A percentile compares a stretch with the other conserved stretches of the same genome.
phyloP scores from a whole-genome alignment of 441 rosid species.

The Adansonia gregorii region DNA sequence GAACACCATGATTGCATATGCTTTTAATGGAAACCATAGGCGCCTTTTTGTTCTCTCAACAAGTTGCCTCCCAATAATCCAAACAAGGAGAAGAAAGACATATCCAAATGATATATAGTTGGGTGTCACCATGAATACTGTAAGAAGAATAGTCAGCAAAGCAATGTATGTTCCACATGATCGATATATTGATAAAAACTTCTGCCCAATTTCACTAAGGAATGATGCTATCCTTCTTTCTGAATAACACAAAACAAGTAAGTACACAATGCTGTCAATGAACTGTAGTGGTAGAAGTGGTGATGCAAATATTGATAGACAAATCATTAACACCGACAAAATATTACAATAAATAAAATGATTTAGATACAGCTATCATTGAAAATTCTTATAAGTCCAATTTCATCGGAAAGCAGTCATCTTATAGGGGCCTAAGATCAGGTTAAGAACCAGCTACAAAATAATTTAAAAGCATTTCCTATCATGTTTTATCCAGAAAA shows the following conservation, averaged over 20 bases:
- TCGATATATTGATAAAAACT: conserved; percentile 81
- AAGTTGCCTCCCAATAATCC: conserved; percentile 97
- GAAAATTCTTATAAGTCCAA: conserved; percentile 15
- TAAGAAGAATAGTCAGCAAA: conserved; percentile 86
- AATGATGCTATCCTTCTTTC: conserved; percentile 90
- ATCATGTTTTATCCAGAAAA: conserved; percentile 25
- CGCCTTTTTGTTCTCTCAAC: conserved; percentile 87
- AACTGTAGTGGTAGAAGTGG: conserved; percentile 20
- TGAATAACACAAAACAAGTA: conserved; percentile 45
- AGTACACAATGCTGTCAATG: conserved; percentile 19
- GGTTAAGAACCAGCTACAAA: conserved; percentile 23
- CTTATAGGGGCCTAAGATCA: conserved; percentile 21
- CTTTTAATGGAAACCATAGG: conserved; percentile 93
- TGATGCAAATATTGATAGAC: conserved; percentile 21
- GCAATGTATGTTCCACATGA: conserved; percentile 99
- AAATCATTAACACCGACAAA: conserved; percentile 18
- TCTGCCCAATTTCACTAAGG: conserved; percentile 87
- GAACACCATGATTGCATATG: conserved; percentile 77
- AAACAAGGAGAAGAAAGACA: conserved; percentile 85
- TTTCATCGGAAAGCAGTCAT: conserved; percentile 22
- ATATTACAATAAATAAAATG: conserved; percentile 15
- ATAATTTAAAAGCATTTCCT: conserved; percentile 25
- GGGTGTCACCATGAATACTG: conserved; percentile 89
- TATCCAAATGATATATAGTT: conserved; percentile 95
- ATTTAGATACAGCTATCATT: conserved; percentile 20